Percentiles rank a stretch among this genome's conserved stretches.
These are phyloP conservation scores for Aegilops sharonensis DNA, from an alignment of 176 grass and related monocot species.

Conservation along the genomic window DNA sequence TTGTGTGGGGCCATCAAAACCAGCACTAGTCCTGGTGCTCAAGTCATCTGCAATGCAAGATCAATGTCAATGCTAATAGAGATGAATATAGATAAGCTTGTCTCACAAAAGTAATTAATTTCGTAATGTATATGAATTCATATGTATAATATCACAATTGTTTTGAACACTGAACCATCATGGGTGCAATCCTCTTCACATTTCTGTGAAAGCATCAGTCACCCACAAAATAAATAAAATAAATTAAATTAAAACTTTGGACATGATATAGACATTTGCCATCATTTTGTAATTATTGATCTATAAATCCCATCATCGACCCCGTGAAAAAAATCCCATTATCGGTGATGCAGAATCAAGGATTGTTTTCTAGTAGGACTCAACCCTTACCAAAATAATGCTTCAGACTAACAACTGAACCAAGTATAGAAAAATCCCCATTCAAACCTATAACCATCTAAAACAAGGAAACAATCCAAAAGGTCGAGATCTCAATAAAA, in stretches of 20 bases:
- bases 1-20: slow-evolving; percentile 30
- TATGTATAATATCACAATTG: background rate
- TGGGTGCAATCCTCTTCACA: background rate
- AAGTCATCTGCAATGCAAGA: slow-evolving; percentile 47
- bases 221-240: background rate
- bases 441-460: background rate
- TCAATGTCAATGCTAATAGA: background rate
- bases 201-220: background rate
- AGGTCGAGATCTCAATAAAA: background rate
- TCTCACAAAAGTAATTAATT: background rate
- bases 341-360: background rate
- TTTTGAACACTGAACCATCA: slow-evolving; percentile 5
- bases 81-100: background rate
- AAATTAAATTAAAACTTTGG: background rate
- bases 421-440: background rate
- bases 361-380: background rate
- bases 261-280: background rate
- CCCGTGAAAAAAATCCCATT: background rate
- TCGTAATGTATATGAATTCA: background rate
- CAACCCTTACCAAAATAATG: background rate
- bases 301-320: too few relatives aligned
- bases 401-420: background rate
- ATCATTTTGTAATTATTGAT: background rate
- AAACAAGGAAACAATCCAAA: slow-evolving; percentile 10
- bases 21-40: slow-evolving; percentile 36